Evolutionary conservation across 306 rosid genomes (phyloP), one percentile per base, ranked within the genome.

Genomic region (Dicorynia guianensis): DNA sequence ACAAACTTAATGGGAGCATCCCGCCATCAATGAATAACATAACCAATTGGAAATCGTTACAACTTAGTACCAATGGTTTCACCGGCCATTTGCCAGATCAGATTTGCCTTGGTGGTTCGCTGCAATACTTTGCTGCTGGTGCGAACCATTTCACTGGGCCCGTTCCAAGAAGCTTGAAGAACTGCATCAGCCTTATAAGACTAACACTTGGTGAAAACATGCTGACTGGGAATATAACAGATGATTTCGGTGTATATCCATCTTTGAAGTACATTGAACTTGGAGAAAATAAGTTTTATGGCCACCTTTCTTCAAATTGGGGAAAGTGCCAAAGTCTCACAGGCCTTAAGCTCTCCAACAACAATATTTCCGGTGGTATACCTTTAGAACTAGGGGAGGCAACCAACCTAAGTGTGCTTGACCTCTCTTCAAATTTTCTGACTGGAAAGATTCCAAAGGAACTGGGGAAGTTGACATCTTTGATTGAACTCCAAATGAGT

Each of bases 401-500:
- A 25, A 9, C n/a, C 4, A 56, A 25, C n/a, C 11, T 81, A 25
- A 50, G 14, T 5, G 15, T 38, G 4, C 75, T 70, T 30, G 69
- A 81, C 43, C 63, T 70, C 5, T 76, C 78, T 48, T 56, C 68
- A 0, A 81, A 76, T 48, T 19, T 0, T 30, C 54, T 80, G 6
- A 5, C 33, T 0, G 81, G 80, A 14, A 44, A 38, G 25, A 62
- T 75, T 60, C 77, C 84, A 14, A 62, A 7, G 62, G 81, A 80
- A 47, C 42, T 80, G n/a, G 38, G 36, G 20, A 0, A 56, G 3
- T 20, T 56, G n/a, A 10, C 62, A 3, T 10, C 12, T 9, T 20
- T 56, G 62, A 20, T 3, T 56, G n/a, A 56, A 1, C 62, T 56
- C 38, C 4, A 0, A 10, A 4, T 56, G 0, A 56, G n/a, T 14